Evolutionary conservation across 2,329 filamentous ascomycete species (phyloP).

Genomic region (Fusarium scirpi): DNA sequence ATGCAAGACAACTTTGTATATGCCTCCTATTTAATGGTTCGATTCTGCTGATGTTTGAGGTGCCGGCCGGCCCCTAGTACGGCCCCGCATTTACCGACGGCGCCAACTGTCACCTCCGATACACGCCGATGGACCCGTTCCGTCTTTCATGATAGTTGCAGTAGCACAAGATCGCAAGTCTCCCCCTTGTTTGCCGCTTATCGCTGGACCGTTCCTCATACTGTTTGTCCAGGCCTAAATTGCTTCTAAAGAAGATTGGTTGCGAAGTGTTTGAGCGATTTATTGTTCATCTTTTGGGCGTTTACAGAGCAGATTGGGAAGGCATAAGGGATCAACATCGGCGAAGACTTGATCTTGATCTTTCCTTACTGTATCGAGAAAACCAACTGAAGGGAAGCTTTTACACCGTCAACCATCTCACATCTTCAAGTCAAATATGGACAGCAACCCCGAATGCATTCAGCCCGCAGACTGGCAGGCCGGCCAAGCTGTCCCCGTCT

Average conservation of each 20-base stretch:
- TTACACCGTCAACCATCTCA: background rate
- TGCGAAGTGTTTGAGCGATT: constrained; percentile 32
- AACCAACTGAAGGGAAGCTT: background rate
- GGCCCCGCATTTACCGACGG: constrained; percentile 21
- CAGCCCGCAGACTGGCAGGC: constrained; percentile 51
- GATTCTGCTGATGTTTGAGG: background rate
- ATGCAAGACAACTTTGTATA: background rate
- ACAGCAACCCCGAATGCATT: constrained; percentile 50
- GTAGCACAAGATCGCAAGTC: background rate
- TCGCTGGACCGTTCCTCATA: background rate
- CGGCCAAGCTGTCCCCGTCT: constrained; percentile 57
- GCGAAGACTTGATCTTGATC: background rate
- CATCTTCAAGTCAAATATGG: constrained; percentile 25
- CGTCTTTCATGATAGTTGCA: background rate
- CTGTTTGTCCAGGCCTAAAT: background rate
- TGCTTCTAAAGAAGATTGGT: background rate
- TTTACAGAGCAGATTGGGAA: constrained; percentile 8
- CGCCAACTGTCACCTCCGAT: constrained; percentile 24
- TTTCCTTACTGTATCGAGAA: background rate
- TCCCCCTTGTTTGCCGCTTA: background rate
- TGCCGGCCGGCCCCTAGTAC: constrained; percentile 9
- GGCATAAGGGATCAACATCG: background rate
- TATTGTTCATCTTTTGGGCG: constrained; percentile 17
- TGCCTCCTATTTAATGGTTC: background rate
- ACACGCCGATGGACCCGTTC: constrained; percentile 1